Evolutionary conservation across 371 early-diverging fungal species (phyloP).

Genomic region (Mortierella sp.): DNA sequence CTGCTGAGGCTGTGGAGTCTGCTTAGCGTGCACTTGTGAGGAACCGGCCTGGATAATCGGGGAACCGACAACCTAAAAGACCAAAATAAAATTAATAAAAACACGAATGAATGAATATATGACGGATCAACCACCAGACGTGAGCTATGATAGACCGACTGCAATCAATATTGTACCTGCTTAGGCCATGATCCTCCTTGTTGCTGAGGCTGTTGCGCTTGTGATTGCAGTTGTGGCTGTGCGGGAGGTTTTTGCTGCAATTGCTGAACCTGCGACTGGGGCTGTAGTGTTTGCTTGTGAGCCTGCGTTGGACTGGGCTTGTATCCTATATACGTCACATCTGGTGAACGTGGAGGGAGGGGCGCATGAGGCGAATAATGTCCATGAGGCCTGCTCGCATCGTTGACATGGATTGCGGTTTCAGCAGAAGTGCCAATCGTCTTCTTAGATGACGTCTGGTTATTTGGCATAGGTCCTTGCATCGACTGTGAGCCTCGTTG

Average conservation of each 20-base stretch:
- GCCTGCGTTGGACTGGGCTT: not conserved
- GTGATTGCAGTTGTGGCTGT: constrained; percentile 5
- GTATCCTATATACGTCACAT: too few species aligned
- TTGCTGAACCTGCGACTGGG: not conserved
- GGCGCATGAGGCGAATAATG: not conserved
- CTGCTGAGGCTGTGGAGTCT: constrained; percentile 4
- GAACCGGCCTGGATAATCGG: not conserved
- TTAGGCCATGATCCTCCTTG: constrained; percentile 7
- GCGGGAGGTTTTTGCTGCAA: not conserved
- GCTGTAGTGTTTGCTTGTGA: constrained; percentile 2
- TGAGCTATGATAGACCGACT: not conserved
- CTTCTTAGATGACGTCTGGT: not conserved
- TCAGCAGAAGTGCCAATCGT: not conserved
- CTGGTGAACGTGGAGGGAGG: too few species aligned
- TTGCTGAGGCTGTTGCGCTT: not conserved
- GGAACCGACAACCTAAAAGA: too few species aligned
- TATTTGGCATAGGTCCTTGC: not conserved
- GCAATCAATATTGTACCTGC: not conserved
- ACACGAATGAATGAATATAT: too few species aligned
- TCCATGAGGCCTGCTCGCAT: not conserved
- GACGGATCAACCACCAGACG: too few species aligned
- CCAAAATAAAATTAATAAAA: too few species aligned
- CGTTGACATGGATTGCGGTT: not conserved
- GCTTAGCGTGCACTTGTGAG: constrained; percentile 15
- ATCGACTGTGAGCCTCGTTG: not conserved